Evolutionary conservation across 495 filamentous ascomycete genomes (phyloP).

Genomic region (Lasiosphaeriaceae sp.): DNA sequence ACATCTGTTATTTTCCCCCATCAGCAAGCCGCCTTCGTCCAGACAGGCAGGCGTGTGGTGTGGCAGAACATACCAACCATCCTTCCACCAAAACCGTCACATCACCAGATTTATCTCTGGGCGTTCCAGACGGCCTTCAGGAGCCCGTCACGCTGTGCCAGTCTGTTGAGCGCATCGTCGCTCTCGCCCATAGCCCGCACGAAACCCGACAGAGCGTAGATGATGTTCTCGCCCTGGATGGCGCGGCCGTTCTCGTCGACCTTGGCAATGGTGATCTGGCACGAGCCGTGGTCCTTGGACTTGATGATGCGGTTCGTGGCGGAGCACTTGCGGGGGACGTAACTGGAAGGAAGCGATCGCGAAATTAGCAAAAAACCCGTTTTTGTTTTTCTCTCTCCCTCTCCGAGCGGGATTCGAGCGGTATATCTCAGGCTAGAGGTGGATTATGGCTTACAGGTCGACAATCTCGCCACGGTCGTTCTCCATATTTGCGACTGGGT

Average conservation of each 20-base stretch:
- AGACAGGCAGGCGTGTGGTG: not conserved
- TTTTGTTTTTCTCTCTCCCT: not conserved
- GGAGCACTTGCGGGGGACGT: constrained; percentile 98
- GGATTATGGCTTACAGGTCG: constrained; percentile 69
- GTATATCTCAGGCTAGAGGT: not conserved
- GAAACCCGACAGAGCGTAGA: constrained; percentile 96
- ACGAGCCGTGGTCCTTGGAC: constrained; percentile 95
- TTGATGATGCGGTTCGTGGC: constrained; percentile 98
- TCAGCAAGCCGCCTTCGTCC: not conserved
- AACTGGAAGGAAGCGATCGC: constrained; percentile 50
- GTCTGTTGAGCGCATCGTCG: constrained; percentile 92
- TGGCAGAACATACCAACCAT: constrained; percentile 21
- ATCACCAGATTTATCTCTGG: constrained; percentile 56
- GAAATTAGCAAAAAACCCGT: constrained; percentile 16
- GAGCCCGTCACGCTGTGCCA: constrained; percentile 92
- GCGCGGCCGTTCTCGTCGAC: constrained; percentile 93
- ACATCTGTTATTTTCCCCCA: constrained; percentile 16
- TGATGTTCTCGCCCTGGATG: constrained; percentile 95
- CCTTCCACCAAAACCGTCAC: constrained; percentile 14
- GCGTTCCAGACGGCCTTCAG: constrained; percentile 94
- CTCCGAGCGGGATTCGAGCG: not conserved
- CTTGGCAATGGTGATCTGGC: constrained; percentile 87
- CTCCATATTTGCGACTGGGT: constrained; percentile 35
- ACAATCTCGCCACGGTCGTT: constrained; percentile 80
- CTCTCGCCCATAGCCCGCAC: constrained; percentile 96